Evolutionary conservation across 2,329 filamentous ascomycete species (phyloP).

Genomic region (Onygenales sp.): DNA sequence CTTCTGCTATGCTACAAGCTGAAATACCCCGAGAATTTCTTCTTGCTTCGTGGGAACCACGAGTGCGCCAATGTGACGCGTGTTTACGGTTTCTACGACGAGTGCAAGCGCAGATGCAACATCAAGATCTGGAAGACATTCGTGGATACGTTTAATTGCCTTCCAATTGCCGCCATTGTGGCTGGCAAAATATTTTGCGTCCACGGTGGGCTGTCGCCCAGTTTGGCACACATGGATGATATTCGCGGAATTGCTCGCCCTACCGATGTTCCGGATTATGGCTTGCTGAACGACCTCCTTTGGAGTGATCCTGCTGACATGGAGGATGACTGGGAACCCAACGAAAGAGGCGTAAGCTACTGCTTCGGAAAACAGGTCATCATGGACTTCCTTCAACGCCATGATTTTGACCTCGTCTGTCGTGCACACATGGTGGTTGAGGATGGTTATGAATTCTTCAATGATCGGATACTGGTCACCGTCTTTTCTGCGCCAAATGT

Average conservation of each 20-base stretch:
- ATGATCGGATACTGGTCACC: constrained; percentile 85
- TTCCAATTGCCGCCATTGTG: constrained; percentile 93
- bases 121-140: constrained; percentile 99
- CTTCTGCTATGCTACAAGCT: constrained; percentile 93
- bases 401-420: constrained; percentile 96
- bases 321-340: constrained; percentile 96
- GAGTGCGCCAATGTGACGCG: constrained; percentile 94
- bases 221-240: constrained; percentile 93
- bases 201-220: constrained; percentile 87
- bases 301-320: constrained; percentile 98
- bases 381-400: constrained; percentile 83
- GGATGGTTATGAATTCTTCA: constrained; percentile 98
- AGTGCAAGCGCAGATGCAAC: constrained; percentile 92
- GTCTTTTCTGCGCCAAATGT: constrained; percentile 97
- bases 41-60: constrained; percentile 86
- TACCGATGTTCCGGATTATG: constrained; percentile 95
- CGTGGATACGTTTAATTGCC: constrained; percentile 89
- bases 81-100: constrained; percentile 96
- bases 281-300: constrained; percentile 83
- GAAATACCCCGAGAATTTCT: constrained; percentile 96
- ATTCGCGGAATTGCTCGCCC: constrained; percentile 92
- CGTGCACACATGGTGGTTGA: constrained; percentile 99
- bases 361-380: constrained; percentile 99
- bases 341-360: constrained; percentile 93
- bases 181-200: constrained; percentile 97